Conservation (phyloP, 148 eudicot genomes). For the Nepenthes gracilis region DNA sequence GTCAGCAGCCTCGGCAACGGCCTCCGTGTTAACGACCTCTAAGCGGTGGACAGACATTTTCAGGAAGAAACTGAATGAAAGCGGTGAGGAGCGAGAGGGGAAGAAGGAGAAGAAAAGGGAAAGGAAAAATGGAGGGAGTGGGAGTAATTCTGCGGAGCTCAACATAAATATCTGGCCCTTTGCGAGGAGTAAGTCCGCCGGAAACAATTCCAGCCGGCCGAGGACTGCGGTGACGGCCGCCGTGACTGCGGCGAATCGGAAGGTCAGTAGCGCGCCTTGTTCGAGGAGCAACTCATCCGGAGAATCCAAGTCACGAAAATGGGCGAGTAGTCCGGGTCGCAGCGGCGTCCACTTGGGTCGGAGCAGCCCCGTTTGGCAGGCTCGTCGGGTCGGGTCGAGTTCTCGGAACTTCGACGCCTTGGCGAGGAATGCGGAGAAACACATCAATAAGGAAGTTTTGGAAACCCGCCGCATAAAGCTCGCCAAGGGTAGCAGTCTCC, state of each 20-base stretch:
- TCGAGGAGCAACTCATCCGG: constrained; percentile 88
- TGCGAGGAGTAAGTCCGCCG: constrained; percentile 82
- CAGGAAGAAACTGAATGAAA: constrained; percentile 19
- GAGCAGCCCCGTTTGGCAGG: constrained; percentile 84
- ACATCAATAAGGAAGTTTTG: constrained; percentile 9
- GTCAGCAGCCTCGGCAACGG: background rate
- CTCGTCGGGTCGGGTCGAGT: constrained; percentile 19
- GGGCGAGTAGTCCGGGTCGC: constrained; percentile 39
- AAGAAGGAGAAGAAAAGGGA: constrained; percentile 23
- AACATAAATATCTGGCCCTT: constrained; percentile 93
- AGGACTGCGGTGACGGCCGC: constrained; percentile 6
- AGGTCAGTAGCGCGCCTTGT: constrained; percentile 86
- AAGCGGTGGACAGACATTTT: constrained; percentile 79
- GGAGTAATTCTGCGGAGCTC: constrained; percentile 41
- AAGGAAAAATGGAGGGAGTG: constrained; percentile 11
- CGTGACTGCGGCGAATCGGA: constrained; percentile 22
- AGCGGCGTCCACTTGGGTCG: constrained; percentile 67
- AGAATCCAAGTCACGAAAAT: constrained; percentile 52
- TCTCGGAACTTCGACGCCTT: constrained; percentile 10
- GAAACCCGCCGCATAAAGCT: constrained; percentile 19
- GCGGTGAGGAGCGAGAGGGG: constrained; percentile 3
- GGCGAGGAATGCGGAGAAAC: constrained; percentile 14
- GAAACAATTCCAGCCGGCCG: constrained; percentile 52
- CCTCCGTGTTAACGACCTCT: constrained; percentile 22
- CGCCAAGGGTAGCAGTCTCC: background rate